Base-by-base conservation (phyloP, 1,139 yeast species). In the Schizosaccharomyces versatilis region DNA sequence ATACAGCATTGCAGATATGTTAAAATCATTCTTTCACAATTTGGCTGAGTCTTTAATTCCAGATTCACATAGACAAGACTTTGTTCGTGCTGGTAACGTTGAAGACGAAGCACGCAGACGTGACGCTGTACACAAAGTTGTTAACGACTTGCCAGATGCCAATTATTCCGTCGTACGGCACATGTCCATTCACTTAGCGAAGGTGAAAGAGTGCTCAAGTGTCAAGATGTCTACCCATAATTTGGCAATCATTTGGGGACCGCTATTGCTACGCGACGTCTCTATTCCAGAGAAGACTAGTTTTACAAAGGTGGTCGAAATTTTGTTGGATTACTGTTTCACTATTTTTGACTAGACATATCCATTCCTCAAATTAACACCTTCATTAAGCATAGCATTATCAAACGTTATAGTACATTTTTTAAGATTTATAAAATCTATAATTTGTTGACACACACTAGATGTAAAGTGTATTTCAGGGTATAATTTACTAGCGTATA, bases 211-310 rank as follows among this genome's bases (percentile, higher is more conserved):
- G 36, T 74, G 79, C 58, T 81, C 80, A 63, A 72, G 74, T 12
- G 63, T 69, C 41, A 74, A 93, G 64, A 90, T 90, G 98, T 79
- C 80, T 52, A 73, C 80, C 55, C 81, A 80, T 63, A 80, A 81
- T 57, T 68, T 88, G 62, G 82, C 94, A 52, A 83, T 83, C 53
- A 85, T 88, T 54, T 90, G 98, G 97, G 96, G 96, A 0, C 95
- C 95, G 10, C 84, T 85, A 54, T 74, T 90, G 65, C 72, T 78
- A 36, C 17, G 19, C 7, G 32, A 38, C 10, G 52, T 38, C 38
- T 32, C 52, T 10, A 49, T 49, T n/a, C 42, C 52, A 39, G 52
- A 49, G 17, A 38, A 19, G 5, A 39, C 39, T 12, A 38, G 52
- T 15, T 39, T 38, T 14, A 19, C 42, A 7, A 32, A 38, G 1